Evolutionary conservation across 352 stramenopile genomes (phyloP).

Genomic region (Saprolegnia parasitica): DNA sequence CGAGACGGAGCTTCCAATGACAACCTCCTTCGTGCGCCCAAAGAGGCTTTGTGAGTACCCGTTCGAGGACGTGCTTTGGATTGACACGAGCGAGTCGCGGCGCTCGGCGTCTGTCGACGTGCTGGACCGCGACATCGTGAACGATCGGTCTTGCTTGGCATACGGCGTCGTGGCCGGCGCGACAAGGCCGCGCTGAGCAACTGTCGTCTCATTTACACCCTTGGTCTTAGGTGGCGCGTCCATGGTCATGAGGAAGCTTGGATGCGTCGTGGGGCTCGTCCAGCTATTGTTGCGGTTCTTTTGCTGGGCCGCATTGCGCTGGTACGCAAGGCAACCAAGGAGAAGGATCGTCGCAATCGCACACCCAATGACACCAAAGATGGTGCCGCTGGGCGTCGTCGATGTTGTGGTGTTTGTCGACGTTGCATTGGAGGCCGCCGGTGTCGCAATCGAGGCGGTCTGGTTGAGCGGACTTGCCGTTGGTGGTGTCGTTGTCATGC

Average conservation of each 20-base stretch:
- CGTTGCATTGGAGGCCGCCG: not conserved
- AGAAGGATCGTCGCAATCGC: not conserved
- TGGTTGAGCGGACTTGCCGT: not conserved
- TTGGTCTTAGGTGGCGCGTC: not conserved
- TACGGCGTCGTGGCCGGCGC: not conserved
- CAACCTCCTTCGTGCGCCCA: not conserved
- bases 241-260: slow-evolving; percentile 12
- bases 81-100: slow-evolving; percentile 8
- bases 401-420: not conserved
- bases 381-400: not conserved
- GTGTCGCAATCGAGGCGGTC: not conserved
- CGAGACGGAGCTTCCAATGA: not conserved
- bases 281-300: not conserved
- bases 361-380: slow-evolving; percentile 6
- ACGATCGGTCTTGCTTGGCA: not conserved
- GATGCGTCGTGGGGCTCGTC: not conserved
- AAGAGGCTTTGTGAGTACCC: slow-evolving; percentile 19
- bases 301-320: slow-evolving; percentile 7
- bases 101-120: slow-evolving; percentile 3
- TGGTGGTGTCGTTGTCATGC: not conserved
- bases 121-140: slow-evolving; percentile 7
- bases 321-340: not conserved
- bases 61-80: slow-evolving; percentile 20
- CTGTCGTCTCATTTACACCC: not conserved
- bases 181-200: not conserved